Evolutionary conservation across 768 basidiomycete genomes (phyloP), one percentile per base, ranked within the genome.

Genomic region (Hericium alpestre): DNA sequence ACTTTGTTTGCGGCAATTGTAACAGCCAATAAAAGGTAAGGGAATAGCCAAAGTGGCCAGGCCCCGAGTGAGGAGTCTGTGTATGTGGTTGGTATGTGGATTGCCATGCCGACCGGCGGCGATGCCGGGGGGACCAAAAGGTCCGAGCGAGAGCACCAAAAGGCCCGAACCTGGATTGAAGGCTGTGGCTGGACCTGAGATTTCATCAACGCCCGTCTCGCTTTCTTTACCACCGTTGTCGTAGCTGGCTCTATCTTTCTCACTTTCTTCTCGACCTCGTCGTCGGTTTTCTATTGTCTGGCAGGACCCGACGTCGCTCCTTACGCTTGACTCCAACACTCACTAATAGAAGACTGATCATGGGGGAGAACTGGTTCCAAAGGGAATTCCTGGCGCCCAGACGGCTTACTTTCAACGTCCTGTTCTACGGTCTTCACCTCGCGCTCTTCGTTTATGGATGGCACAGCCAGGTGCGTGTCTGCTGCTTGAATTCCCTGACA

Each of bases 391-490:
- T 87, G 55, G 70, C 65, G 38, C 77, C 77, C 2, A 74, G 82
- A 65, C 79, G 87, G 64, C 80, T 90, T 61, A 67, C 74, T 55
- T 89, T 91, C 72, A 88, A 89, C 62, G 65, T 86, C 63, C 63
- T 90, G 48, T 95, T 91, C 72, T 91, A 93, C 64, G 84, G 90
- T 49, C 65, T 80, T 0, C 93, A 96, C 58, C 55, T 90, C 52
- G 72, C 69, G 60, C 68, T 90, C 66, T 93, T 94, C 64, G 83
- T 73, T 1, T 86, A 90, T 69, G 93, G 93, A n/a, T 96, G 93
- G 90, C 77, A 83, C 68, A 82, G 80, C 67, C 89, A 92, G 79
- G 90, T 83, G 61, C 32, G 75, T 66, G 32, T 52, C 27, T 37
- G 53, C 51, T 9, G 38, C 32, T 38, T 38, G 32, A 32, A 7